Evolutionary conservation across 129 eudicot genomes (phyloP).

Genomic region (Helianthus tuberosus): DNA sequence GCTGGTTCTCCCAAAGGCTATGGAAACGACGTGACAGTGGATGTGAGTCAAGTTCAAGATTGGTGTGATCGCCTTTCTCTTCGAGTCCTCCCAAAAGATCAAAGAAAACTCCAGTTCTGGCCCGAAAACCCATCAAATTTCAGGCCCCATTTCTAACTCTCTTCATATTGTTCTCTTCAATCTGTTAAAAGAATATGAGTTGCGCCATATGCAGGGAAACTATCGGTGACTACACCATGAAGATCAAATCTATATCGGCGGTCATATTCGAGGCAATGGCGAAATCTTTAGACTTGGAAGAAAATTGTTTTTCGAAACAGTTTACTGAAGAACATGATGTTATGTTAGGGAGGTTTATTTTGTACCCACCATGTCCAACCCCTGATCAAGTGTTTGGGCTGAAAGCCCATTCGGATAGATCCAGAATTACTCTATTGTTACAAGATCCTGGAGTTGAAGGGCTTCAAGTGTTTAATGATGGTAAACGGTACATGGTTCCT

Average conservation of each 20-base stretch:
- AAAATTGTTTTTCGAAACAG: background rate
- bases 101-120: constrained; percentile 47
- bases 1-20: constrained; percentile 57
- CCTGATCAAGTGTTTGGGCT: background rate
- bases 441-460: constrained; percentile 56
- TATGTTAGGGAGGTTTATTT: no score
- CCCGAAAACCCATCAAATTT: constrained; percentile 52
- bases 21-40: constrained; percentile 57
- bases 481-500: constrained; percentile 62
- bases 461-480: constrained; percentile 53
- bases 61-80: constrained; percentile 77
- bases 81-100: constrained; percentile 44
- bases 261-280: constrained; percentile 51
- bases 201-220: constrained; percentile 41
- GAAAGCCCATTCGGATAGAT: constrained; percentile 67
- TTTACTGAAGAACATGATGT: no score
- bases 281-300: constrained; percentile 50
- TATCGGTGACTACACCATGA: constrained; percentile 44
- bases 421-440: constrained; percentile 48
- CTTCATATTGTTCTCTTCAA: background rate
- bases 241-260: constrained; percentile 38
- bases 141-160: constrained; percentile 31
- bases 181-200: background rate
- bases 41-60: constrained; percentile 61
- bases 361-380: no score